Evolutionary conservation across 352 stramenopile species (phyloP), one percentile per base, ranked within the genome.

Genomic region (Phytophthora brassicae): DNA sequence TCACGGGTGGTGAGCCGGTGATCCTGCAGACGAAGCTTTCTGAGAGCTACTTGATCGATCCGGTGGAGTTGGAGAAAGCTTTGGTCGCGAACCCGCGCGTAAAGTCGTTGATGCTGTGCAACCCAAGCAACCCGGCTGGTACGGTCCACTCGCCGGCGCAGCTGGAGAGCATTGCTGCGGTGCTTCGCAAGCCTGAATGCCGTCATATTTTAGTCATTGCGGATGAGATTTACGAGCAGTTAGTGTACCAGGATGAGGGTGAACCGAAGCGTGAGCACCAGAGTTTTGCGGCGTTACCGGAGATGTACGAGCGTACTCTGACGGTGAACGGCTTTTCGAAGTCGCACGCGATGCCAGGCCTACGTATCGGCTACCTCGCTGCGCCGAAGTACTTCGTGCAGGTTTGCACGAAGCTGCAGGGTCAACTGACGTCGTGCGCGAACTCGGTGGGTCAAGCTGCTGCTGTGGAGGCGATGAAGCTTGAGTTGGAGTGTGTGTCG

Each of bases 251-350:
- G 56, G 74, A 88, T 35, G 80, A 88, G 52, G 72, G 60, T 64
- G 74, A 63, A 60, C 75, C 62, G 54, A 85, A 72, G 35, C 79
- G 78, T 24, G 60, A 62, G 38, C 85, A 93, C 69, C 56, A 84
- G 54, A 90, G 77, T 58, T 93, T 96, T 43, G 84, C 83, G 17
- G 73, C 72, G 16, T 63, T 92, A 17, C 80, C 81, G 1, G 80
- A 65, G 42, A 97, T 99, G 88, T 96, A 91, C 65, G 66, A 90
- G 42, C 79, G 94, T 19, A 99, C 95, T 39, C 75, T 98, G 31
- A 89, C 96, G 17, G 72, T 99, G 24, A 99, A 99, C 67, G 96
- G 97, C 2, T 99, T 99, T 61, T 98, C 89, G 49, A 99, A 99
- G 81, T 92, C 88, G 26, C 90, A 98, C 67, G 96, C 95, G 29